Evolutionary conservation across 345 rosid species (phyloP).

Genomic region (Salix viminalis): DNA sequence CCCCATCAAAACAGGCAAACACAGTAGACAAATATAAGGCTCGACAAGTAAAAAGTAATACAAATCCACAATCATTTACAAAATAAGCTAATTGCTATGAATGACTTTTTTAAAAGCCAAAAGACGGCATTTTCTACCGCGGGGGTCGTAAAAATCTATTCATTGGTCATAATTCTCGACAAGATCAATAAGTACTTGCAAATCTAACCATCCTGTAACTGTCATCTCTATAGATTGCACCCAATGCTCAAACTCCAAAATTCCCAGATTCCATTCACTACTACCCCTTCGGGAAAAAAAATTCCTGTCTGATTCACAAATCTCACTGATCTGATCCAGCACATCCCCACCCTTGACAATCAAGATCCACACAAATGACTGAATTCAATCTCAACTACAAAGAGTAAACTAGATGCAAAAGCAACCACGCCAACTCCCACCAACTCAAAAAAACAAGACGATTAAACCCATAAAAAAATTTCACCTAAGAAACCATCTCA

Average conservation of each 20-base stretch:
- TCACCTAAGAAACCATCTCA: neutral
- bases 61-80: neutral
- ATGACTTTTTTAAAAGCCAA: neutral
- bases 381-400: neutral
- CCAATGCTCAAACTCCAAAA: neutral
- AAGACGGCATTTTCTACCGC: neutral
- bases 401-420: neutral
- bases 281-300: neutral
- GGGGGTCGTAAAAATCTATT: neutral
- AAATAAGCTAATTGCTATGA: neutral
- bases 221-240: neutral
- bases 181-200: neutral
- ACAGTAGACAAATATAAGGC: neutral
- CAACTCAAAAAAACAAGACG: neutral
- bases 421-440: neutral
- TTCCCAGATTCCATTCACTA: neutral
- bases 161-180: neutral
- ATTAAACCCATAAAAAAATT: neutral
- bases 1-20: neutral
- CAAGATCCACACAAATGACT: neutral
- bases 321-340: neutral
- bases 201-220: neutral
- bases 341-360: neutral
- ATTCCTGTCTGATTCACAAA: neutral
- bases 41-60: neutral